Conservation (phyloP, 371 early-diverging fungal genomes). For the Batrachochytrium dendrobatidis region DNA sequence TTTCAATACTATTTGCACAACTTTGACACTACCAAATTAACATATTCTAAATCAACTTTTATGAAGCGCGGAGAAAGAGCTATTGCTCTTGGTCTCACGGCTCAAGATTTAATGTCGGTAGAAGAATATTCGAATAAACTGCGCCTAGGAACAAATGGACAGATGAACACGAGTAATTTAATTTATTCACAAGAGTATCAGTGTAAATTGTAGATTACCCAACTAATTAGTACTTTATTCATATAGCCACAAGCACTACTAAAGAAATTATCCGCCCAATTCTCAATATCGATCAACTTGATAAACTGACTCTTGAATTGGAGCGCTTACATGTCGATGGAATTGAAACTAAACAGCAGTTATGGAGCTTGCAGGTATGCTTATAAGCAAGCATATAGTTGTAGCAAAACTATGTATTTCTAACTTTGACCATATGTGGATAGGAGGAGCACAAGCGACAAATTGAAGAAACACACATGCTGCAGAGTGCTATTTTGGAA, state of each 20-base stretch:
- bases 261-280: conserved; percentile 8
- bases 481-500: conserved; percentile 29
- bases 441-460: conserved; percentile 9
- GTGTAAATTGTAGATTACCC: too few species aligned
- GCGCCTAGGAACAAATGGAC: conserved; percentile 15
- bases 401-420: not conserved
- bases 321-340: conserved; percentile 32
- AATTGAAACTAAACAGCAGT: conserved; percentile 18
- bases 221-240: too few species aligned
- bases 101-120: conserved; percentile 35
- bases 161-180: too few species aligned
- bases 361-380: conserved; percentile 16
- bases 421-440: not conserved
- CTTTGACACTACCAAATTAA: not conserved
- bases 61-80: conserved; percentile 32
- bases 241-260: not conserved
- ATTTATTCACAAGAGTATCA: too few species aligned
- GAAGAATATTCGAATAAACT: conserved; percentile 38
- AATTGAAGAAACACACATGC: conserved; percentile 13
- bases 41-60: not conserved
- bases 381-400: not conserved
- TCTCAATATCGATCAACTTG: conserved; percentile 22
- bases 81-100: conserved; percentile 35
- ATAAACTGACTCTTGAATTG: conserved; percentile 31
- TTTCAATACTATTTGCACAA: not conserved